Evolutionary conservation across 495 filamentous ascomycete genomes (phyloP).

Genomic region (Penicillium antarcticum): DNA sequence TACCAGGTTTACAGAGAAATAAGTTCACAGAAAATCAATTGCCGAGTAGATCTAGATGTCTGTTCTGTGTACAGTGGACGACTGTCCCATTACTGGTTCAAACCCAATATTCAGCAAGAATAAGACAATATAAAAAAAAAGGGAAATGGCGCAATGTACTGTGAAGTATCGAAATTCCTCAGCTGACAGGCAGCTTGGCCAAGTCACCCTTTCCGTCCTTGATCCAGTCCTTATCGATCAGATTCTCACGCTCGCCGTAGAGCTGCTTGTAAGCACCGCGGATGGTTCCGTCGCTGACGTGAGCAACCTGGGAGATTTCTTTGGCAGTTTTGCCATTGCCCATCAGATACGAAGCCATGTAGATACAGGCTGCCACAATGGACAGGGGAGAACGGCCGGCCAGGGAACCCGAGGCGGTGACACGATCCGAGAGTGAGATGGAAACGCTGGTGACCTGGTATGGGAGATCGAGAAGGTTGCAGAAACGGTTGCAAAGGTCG

Average conservation of each 20-base stretch:
- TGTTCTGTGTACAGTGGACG: background rate
- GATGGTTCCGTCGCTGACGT: constrained; percentile 94
- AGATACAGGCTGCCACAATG: constrained; percentile 91
- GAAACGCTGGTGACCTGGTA: constrained; percentile 69
- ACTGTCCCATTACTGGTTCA: no score
- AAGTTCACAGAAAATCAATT: no score
- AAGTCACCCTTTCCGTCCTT: constrained; percentile 65
- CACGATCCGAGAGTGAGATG: constrained; percentile 67
- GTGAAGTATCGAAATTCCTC: background rate
- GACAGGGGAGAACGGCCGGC: constrained; percentile 94
- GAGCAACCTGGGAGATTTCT: constrained; percentile 75
- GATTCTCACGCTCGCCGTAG: constrained; percentile 63
- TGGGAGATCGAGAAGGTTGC: constrained; percentile 71
- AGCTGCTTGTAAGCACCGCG: constrained; percentile 90
- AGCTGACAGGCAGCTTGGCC: constrained; percentile 60
- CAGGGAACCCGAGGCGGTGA: constrained; percentile 68
- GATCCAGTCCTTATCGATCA: constrained; percentile 75
- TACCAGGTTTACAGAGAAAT: no score
- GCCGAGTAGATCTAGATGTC: background rate
- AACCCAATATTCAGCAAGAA: background rate
- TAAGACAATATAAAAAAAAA: background rate
- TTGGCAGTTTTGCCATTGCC: constrained; percentile 74
- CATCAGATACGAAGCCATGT: constrained; percentile 84
- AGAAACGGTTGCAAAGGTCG: constrained; percentile 86
- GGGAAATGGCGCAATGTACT: background rate